These are phyloP conservation scores for Selenicereus undatus DNA, from an alignment of 148 eudicot species.

Conservation along the genomic window DNA sequence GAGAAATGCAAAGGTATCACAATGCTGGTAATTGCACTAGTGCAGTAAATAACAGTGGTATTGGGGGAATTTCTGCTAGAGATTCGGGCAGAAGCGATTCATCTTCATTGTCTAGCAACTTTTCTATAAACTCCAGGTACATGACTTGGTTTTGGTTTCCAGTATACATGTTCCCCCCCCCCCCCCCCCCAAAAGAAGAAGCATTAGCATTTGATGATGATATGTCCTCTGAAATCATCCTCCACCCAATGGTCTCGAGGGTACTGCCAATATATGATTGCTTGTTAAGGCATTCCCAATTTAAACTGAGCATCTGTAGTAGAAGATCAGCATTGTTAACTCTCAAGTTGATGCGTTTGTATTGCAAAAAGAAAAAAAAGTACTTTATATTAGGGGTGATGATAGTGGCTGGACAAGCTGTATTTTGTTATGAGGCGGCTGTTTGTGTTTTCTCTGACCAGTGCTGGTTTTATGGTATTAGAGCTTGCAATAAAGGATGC, in stretches of 20 bases:
- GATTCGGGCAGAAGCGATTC: conserved; percentile 62
- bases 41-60: conserved; percentile 78
- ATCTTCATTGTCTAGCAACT: conserved; percentile 53
- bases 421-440: background rate
- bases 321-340: background rate
- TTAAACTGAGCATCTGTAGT: too few relatives aligned
- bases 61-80: conserved; percentile 65
- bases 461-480: background rate
- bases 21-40: conserved; percentile 79
- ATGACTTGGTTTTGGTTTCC: too few relatives aligned
- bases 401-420: background rate
- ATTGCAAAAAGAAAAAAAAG: background rate
- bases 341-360: background rate
- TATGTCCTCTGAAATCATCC: background rate
- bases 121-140: conserved; percentile 73
- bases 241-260: background rate
- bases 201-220: background rate
- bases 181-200: background rate
- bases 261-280: background rate
- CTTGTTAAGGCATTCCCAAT: background rate
- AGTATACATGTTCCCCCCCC: background rate
- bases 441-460: too few relatives aligned
- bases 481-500: background rate
- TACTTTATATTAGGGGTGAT: background rate
- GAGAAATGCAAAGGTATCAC: conserved; percentile 97